phyloP scores from a whole-genome alignment of 2,329 filamentous ascomycete species.

The Rhynchosporium agropyri region DNA sequence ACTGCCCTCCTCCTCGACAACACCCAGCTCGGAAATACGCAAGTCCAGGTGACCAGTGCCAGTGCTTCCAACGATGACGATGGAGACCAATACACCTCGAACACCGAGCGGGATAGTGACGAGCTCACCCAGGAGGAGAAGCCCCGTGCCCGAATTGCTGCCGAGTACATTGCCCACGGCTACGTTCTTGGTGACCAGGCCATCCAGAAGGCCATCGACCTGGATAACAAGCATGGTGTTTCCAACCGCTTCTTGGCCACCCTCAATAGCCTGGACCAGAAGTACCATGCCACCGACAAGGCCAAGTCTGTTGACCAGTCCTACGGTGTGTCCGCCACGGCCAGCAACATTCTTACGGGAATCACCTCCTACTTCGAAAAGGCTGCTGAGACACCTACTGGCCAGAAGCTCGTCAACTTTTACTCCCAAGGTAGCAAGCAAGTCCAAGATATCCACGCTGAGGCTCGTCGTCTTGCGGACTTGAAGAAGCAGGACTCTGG shows the following conservation, averaged over 20 bases:
- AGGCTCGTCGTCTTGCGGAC: slow-evolving; percentile 85
- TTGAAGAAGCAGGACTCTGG: slow-evolving; percentile 72
- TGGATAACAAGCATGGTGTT: slow-evolving; percentile 89
- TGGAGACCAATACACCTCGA: slow-evolving; percentile 55
- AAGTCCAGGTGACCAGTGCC: slow-evolving; percentile 74
- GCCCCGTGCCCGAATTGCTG: slow-evolving; percentile 87
- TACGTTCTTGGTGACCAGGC: slow-evolving; percentile 75
- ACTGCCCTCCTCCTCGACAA: slow-evolving; percentile 96
- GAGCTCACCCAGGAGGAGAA: slow-evolving; percentile 95
- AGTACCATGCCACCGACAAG: slow-evolving; percentile 85
- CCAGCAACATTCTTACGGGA: slow-evolving; percentile 64
- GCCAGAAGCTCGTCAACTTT: slow-evolving; percentile 84
- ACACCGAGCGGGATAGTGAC: slow-evolving; percentile 61
- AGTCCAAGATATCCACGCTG: slow-evolving; percentile 89
- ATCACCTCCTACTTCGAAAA: slow-evolving; percentile 93
- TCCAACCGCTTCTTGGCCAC: slow-evolving; percentile 77
- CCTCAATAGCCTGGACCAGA: slow-evolving; percentile 76
- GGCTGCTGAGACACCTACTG: slow-evolving; percentile 82
- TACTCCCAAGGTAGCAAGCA: slow-evolving; percentile 85
- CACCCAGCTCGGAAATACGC: slow-evolving; percentile 86
- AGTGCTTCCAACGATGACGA: slow-evolving; percentile 65
- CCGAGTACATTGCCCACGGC: slow-evolving; percentile 95
- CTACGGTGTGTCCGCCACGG: slow-evolving; percentile 79
- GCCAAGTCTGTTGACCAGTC: slow-evolving; percentile 81
- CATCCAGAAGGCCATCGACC: slow-evolving; percentile 66